Base-by-base conservation (phyloP, 768 basidiomycete genomes). In the Panus rudis region DNA sequence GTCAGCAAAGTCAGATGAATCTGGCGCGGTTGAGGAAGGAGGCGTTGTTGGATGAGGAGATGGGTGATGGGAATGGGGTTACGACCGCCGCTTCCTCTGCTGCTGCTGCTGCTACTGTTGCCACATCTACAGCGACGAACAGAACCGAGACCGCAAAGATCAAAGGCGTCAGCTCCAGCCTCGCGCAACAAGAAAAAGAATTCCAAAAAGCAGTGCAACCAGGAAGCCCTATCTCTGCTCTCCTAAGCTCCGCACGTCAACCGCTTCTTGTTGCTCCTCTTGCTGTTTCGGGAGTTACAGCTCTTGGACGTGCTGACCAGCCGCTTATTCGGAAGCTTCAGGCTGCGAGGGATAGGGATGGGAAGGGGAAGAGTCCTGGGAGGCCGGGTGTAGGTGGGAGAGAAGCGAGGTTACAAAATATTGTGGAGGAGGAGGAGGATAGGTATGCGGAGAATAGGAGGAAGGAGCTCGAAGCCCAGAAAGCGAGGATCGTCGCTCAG, bases 171-270 rank as follows among this genome's bases (percentile, higher is more conserved):
- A 75, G 74, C 13, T 76, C 75, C 11, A 84, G 72, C 34, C 79
- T 85, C 45, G 82, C 83, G 1, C 76, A 90, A 54, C 88, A 91
- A 58, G 96, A 99, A 75, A 84, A 84, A 60, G 96, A 98, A 62
- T 97, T 98, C 81, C 84, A 87, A 68, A 83, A 85, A 55, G 96
- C 92, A 2, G 89, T 98, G 1, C 90, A 92, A 57, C 94, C 93
- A 5, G 92, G 89, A 32, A 89, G 85, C 48, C 96, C 96, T 1
- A 93, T 99, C 47, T 88, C 89, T 22, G 90, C 89, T 3, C 66
- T 99, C 38, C 74, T 99, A 53, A 84, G 78, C 52, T 92, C 90
- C 3, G 92, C 92, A 5, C 74, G 84, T 45, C 88, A 92, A 61
- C 92, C 92, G 0, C 69, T 96, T 30, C 67, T 94, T 39, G 84